Conservation (phyloP, 192 early-diverging fungal species). For the Diversispora epigaea region DNA sequence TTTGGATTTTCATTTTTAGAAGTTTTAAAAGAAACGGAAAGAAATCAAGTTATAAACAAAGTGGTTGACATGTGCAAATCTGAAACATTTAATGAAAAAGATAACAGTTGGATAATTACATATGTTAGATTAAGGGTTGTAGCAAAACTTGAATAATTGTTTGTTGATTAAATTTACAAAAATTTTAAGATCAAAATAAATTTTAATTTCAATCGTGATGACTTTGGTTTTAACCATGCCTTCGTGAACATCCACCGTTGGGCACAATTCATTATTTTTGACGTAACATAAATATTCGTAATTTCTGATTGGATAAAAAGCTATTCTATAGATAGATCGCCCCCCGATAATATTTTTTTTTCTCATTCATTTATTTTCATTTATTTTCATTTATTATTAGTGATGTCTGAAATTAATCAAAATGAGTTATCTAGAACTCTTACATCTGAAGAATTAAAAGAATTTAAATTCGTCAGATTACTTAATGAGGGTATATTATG, state of each 20-base stretch:
- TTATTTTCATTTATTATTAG: too few relatives aligned
- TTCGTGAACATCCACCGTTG: too few relatives aligned
- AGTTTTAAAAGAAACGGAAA: slow-evolving; percentile 39
- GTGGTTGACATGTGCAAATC: slow-evolving; percentile 21
- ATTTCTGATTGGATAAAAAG: too few relatives aligned
- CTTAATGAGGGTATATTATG: slow-evolving; percentile 17
- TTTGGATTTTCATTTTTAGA: slow-evolving; percentile 64
- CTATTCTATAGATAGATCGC: too few relatives aligned
- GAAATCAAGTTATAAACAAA: slow-evolving; percentile 34
- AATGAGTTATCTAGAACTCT: neutral
- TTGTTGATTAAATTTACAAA: neutral
- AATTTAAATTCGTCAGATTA: slow-evolving; percentile 18
- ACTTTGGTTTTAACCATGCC: too few relatives aligned
- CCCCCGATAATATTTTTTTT: too few relatives aligned
- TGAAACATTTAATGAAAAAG: slow-evolving; percentile 18
- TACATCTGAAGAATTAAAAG: slow-evolving; percentile 5
- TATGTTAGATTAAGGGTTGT: slow-evolving; percentile 39
- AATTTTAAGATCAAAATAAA: neutral
- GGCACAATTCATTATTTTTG: too few relatives aligned
- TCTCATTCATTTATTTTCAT: too few relatives aligned
- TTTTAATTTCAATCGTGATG: too few relatives aligned
- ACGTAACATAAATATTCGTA: too few relatives aligned
- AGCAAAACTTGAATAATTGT: neutral
- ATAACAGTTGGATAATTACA: slow-evolving; percentile 37
- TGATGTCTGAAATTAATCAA: too few relatives aligned